phyloP scores from a whole-genome alignment of 495 filamentous ascomycete species.

The Penicillium pancosmium region DNA sequence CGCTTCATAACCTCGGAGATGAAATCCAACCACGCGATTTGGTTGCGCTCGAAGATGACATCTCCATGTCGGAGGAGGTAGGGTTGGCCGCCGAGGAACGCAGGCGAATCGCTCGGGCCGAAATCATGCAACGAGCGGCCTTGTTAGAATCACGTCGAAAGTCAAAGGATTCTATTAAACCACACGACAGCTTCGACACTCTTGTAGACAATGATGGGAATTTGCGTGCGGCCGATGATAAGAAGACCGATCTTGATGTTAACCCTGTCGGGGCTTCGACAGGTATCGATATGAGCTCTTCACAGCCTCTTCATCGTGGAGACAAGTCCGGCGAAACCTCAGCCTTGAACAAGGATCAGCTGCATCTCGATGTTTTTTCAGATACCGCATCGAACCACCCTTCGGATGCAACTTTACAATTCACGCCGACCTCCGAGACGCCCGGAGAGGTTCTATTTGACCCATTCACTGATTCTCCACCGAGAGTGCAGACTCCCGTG shows the following conservation, averaged over 20 bases:
- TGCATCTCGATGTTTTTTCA: slow-evolving; percentile 38
- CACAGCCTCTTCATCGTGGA: slow-evolving; percentile 64
- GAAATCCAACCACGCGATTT: slow-evolving; percentile 62
- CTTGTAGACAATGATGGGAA: slow-evolving; percentile 57
- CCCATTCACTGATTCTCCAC: slow-evolving; percentile 24
- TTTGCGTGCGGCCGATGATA: slow-evolving; percentile 30
- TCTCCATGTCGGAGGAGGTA: slow-evolving; percentile 57
- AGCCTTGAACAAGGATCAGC: slow-evolving; percentile 16
- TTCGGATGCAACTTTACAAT: slow-evolving; percentile 45
- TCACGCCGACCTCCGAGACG: slow-evolving; percentile 52
- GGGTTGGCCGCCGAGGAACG: slow-evolving; percentile 71
- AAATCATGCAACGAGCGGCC: slow-evolving; percentile 66
- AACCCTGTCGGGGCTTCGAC: slow-evolving; percentile 43
- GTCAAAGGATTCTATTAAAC: slow-evolving; percentile 24
- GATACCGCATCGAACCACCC: slow-evolving; percentile 38
- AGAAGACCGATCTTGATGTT: slow-evolving; percentile 8
- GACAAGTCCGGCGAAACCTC: slow-evolving; percentile 47
- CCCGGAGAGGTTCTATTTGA: slow-evolving; percentile 27
- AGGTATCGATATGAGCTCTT: slow-evolving; percentile 44
- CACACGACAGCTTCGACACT: slow-evolving; percentile 52
- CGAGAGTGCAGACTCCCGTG: slow-evolving; percentile 17
- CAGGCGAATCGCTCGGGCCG: slow-evolving; percentile 67
- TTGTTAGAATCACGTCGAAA: slow-evolving; percentile 43
- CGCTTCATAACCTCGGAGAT: slow-evolving; percentile 76
- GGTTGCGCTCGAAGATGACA: slow-evolving; percentile 37